Evolutionary conservation across 768 basidiomycete species (phyloP).

Genomic region (Lactarius akahatsu): DNA sequence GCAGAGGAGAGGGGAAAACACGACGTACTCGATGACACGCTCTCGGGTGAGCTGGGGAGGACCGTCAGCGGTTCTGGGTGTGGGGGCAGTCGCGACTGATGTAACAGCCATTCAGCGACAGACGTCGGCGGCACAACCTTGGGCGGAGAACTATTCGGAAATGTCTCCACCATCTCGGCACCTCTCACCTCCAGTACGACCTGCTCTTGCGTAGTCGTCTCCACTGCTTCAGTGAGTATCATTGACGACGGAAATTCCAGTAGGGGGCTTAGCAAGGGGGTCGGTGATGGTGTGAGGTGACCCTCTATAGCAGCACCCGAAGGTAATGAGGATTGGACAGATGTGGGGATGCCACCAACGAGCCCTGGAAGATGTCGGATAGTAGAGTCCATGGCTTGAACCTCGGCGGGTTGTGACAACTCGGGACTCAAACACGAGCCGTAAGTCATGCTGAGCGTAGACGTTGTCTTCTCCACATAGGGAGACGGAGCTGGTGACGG

Average conservation of each 20-base stretch:
- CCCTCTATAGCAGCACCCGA: not conserved
- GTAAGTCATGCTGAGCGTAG: not conserved
- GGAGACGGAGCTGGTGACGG: not conserved
- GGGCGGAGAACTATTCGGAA: not conserved
- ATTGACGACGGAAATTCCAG: too few species aligned
- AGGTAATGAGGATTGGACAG: not conserved
- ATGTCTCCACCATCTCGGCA: not conserved
- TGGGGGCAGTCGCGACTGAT: not conserved
- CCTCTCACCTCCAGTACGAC: too few species aligned
- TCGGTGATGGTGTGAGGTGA: not conserved
- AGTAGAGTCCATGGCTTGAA: not conserved
- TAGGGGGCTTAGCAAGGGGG: not conserved
- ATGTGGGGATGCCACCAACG: not conserved
- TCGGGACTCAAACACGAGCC: not conserved
- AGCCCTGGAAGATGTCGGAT: not conserved
- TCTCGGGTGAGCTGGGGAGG: not conserved
- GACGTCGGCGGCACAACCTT: not conserved
- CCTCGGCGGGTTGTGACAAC: not conserved
- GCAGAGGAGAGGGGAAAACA: not conserved
- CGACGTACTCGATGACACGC: not conserved
- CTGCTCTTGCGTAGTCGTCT: too few species aligned
- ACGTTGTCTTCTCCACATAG: not conserved
- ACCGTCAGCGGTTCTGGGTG: not conserved
- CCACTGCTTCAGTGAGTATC: too few species aligned
- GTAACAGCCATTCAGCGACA: not conserved